Base-by-base conservation (phyloP, 371 early-diverging fungal genomes). In the Mucor sp. region DNA sequence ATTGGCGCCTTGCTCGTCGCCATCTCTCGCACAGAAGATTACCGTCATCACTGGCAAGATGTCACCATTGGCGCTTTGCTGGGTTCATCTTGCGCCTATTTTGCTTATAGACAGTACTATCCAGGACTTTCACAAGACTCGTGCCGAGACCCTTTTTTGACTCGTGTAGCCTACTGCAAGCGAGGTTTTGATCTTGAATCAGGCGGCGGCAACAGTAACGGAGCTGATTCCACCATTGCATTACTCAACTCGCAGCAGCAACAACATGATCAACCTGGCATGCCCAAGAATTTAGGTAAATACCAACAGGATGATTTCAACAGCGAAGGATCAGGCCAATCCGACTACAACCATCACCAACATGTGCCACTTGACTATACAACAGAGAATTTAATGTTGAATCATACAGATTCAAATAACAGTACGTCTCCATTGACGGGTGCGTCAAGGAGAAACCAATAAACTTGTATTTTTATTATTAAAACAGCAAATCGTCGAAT, bases 21-120 rank as follows among this genome's bases (percentile, higher is more conserved):
- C 2, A 82, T 91, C 15, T 88, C 94, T 32, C 85, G 95, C 59
- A 87, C 89, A 0, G 67, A 74, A 56, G 94, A 95, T 71, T 92
- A 95, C 62, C 79, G 93, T 53, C 95, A 95, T 67, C 94, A 94
- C 65, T 93, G 92, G 92, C 85, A 91, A 63, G 95, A 95, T 75
- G 93, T 95, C 19, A 67, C 84, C 25, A 77, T 81, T 14, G 95
- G 93, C 35, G 77, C 88, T 0, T 28, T 87, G 1, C 47, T 89
- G 9, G 87, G 83, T 53, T 69, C 63, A 53, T 41, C 81, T 4
- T 80, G 81, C 68, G 89, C 90, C 6, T 85, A 82, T 58, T 91
- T 90, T 67, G 72, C 86, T 0, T 93, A 93, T 66, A 82, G 84
- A 65, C 88, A 89, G 69, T 93, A 64, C 48, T 64, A 59, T 21